Conservation (phyloP, 257 asterid genomes). For the Marsdenia floribunda region DNA sequence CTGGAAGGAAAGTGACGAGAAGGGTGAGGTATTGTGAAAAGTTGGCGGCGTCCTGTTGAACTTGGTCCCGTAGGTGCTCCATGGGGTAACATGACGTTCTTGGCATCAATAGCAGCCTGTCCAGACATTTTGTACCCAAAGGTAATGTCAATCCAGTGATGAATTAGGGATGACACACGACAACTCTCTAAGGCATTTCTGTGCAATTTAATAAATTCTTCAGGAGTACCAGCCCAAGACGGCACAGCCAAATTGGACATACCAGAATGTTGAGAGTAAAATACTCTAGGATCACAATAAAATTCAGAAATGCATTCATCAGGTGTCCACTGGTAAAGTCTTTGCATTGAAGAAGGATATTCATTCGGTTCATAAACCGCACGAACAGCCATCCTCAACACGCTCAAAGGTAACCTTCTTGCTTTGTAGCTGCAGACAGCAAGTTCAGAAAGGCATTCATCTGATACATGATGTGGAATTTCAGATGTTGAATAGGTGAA, state of each 20-base stretch:
- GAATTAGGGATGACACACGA: slow-evolving; percentile 65
- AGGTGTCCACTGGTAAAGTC: slow-evolving; percentile 97
- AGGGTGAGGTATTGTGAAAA: slow-evolving; percentile 85
- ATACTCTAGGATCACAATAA: slow-evolving; percentile 78
- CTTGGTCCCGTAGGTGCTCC: slow-evolving; percentile 49
- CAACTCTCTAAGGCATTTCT: slow-evolving; percentile 76
- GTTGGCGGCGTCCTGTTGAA: slow-evolving; percentile 88
- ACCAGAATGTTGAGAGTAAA: slow-evolving; percentile 75
- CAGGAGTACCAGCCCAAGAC: slow-evolving; percentile 81
- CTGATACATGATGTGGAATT: slow-evolving; percentile 93
- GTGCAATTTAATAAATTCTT: slow-evolving; percentile 81
- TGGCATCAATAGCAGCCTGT: slow-evolving; percentile 80
- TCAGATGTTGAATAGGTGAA: slow-evolving; percentile 95
- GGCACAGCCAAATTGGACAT: slow-evolving; percentile 96
- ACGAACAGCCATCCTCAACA: slow-evolving; percentile 80
- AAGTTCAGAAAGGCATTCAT: slow-evolving; percentile 94
- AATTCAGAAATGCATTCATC: slow-evolving; percentile 98
- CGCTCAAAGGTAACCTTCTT: slow-evolving; percentile 84
- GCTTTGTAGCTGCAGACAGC: slow-evolving; percentile 99
- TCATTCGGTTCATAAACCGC: slow-evolving; percentile 99
- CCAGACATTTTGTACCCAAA: slow-evolving; percentile 96
- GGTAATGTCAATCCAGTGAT: slow-evolving; percentile 93
- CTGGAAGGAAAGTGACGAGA: slow-evolving; percentile 41
- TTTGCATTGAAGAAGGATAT: slow-evolving; percentile 94
- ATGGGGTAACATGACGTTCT: slow-evolving; percentile 86